Evolutionary conservation across 208 protist species (phyloP).

Genomic region (Crithidia thermophila): DNA sequence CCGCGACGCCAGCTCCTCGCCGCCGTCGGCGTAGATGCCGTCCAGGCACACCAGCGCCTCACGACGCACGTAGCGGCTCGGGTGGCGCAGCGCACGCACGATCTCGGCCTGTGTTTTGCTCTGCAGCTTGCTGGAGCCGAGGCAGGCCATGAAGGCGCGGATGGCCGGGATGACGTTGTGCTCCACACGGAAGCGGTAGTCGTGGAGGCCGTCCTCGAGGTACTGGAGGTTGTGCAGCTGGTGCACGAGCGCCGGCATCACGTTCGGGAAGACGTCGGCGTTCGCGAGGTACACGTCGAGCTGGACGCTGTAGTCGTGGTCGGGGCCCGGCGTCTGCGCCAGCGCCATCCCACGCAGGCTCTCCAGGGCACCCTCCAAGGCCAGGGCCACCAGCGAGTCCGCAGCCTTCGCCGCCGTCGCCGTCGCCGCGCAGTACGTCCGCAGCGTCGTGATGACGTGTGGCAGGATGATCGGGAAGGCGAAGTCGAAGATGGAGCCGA

Average conservation of each 20-base stretch:
- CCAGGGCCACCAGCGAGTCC: constrained; percentile 58
- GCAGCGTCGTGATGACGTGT: constrained; percentile 66
- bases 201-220: constrained; percentile 61
- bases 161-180: constrained; percentile 79
- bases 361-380: constrained; percentile 75
- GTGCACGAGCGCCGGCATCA: constrained; percentile 84
- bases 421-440: constrained; percentile 55
- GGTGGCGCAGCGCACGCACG: constrained; percentile 74
- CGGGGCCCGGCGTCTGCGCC: constrained; percentile 70
- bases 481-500: constrained; percentile 85
- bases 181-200: constrained; percentile 74
- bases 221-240: constrained; percentile 80
- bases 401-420: constrained; percentile 29
- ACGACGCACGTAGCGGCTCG: constrained; percentile 68
- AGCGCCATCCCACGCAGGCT: constrained; percentile 67
- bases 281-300: constrained; percentile 74
- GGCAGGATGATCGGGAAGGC: constrained; percentile 64
- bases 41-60: constrained; percentile 71
- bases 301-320: constrained; percentile 81
- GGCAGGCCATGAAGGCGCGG: constrained; percentile 75
- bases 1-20: constrained; percentile 86
- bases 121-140: constrained; percentile 76
- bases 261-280: constrained; percentile 75
- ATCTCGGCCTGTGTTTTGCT: constrained; percentile 88
- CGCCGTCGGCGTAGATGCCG: constrained; percentile 87